phyloP scores from a whole-genome alignment of 2,329 filamentous ascomycete genomes.

The Trichothecium roseum region DNA sequence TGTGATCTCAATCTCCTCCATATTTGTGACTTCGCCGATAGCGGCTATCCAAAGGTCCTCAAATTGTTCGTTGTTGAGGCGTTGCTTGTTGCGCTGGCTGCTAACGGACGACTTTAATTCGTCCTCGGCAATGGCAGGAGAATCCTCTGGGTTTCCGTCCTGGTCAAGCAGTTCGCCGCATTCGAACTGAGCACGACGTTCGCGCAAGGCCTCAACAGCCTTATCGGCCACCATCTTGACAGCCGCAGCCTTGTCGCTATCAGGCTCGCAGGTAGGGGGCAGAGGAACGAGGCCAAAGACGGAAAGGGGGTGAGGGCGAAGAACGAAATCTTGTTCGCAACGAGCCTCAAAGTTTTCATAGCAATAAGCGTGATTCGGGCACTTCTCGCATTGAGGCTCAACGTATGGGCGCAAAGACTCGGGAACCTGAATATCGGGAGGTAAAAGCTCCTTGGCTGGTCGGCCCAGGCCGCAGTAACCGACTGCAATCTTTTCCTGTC shows the following conservation, averaged over 20 bases:
- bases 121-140: slow-evolving; percentile 52
- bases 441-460: slow-evolving; percentile 40
- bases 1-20: slow-evolving; percentile 48
- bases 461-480: slow-evolving; percentile 87
- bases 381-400: slow-evolving; percentile 78
- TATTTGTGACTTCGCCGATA: slow-evolving; percentile 57
- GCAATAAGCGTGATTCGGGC: slow-evolving; percentile 84
- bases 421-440: slow-evolving; percentile 47
- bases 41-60: slow-evolving; percentile 76
- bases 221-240: slow-evolving; percentile 82
- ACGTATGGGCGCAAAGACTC: slow-evolving; percentile 60
- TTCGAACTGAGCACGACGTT: slow-evolving; percentile 80
- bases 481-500: slow-evolving; percentile 91
- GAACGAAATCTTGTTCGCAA: slow-evolving; percentile 81
- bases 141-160: slow-evolving; percentile 46
- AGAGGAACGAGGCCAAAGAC: slow-evolving; percentile 73
- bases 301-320: slow-evolving; percentile 74
- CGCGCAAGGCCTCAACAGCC: slow-evolving; percentile 75
- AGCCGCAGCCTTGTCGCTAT: slow-evolving; percentile 81
- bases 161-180: slow-evolving; percentile 65
- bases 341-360: slow-evolving; percentile 64
- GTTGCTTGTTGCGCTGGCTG: slow-evolving; percentile 61
- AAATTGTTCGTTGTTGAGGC: slow-evolving; percentile 80
- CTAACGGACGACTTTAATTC: slow-evolving; percentile 70
- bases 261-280: slow-evolving; percentile 85